phyloP scores from a whole-genome alignment of 2,329 filamentous ascomycete genomes.

The Fusarium illudens region DNA sequence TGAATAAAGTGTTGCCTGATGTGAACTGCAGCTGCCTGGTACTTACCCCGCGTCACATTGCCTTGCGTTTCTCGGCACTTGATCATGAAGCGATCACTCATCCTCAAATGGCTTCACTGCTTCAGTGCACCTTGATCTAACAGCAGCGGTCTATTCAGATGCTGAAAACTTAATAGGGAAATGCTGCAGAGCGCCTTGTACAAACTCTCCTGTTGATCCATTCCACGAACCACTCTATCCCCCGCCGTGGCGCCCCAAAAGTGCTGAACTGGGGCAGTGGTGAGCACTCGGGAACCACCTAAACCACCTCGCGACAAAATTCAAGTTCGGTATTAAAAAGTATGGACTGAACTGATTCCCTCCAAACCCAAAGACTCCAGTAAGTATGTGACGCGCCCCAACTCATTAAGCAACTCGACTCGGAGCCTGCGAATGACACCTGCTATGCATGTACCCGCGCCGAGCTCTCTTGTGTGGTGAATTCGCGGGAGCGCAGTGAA shows the following conservation, averaged over 20 bases:
- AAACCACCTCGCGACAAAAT: slow-evolving; percentile 40
- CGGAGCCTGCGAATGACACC: slow-evolving; percentile 39
- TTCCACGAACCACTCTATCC: slow-evolving; percentile 37
- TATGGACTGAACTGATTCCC: slow-evolving; percentile 48
- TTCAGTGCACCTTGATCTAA: slow-evolving; percentile 19
- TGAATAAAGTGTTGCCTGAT: background rate
- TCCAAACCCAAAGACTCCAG: slow-evolving; percentile 53
- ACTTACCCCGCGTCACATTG: background rate
- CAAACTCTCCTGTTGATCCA: slow-evolving; percentile 34
- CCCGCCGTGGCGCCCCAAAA: slow-evolving; percentile 24
- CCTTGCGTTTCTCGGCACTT: background rate
- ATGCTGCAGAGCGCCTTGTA: slow-evolving; percentile 41
- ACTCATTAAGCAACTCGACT: slow-evolving; percentile 42
- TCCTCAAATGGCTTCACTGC: slow-evolving; percentile 1
- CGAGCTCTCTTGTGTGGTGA: slow-evolving; percentile 35
- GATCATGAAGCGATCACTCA: background rate
- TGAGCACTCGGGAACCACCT: slow-evolving; percentile 22
- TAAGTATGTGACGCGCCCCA: slow-evolving; percentile 48
- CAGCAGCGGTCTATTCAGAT: slow-evolving; percentile 44
- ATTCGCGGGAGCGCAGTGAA: slow-evolving; percentile 32
- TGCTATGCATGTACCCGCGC: slow-evolving; percentile 39
- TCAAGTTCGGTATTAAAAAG: slow-evolving; percentile 49
- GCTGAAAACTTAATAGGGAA: slow-evolving; percentile 35
- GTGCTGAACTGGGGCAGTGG: slow-evolving; percentile 29
- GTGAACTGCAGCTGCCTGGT: background rate